A percentile compares a stretch with the other conserved stretches of the same genome.
Evolutionary conservation across 306 rosid species (phyloP).

Genomic region (Benincasa hispida): DNA sequence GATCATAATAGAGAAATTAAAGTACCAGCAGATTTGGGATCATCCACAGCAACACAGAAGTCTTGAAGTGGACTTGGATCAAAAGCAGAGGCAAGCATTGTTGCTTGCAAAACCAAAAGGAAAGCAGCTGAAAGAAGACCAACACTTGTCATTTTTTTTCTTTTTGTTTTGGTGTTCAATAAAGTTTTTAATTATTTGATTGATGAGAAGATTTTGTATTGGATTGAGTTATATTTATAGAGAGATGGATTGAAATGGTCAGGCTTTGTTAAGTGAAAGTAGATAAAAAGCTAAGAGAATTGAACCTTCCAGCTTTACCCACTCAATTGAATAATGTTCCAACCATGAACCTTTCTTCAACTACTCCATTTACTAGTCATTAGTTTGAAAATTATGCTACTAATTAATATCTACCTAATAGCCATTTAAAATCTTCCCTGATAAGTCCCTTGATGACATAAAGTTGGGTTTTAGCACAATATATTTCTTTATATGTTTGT

Average conservation of each 20-base stretch:
- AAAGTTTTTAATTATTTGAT: not conserved
- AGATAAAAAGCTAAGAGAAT: not conserved
- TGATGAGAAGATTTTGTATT: not conserved
- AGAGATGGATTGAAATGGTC: not conserved
- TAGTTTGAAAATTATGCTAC: not conserved
- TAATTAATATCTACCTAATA: not conserved
- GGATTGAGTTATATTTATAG: not conserved
- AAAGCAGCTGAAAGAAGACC: not conserved
- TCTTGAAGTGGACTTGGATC: conserved; percentile 4
- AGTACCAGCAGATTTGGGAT: not conserved
- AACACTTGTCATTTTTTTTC: not conserved
- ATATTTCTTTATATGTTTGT: too few species aligned
- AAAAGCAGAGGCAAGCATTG: not conserved
- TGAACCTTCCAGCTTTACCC: not conserved
- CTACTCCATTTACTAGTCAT: not conserved
- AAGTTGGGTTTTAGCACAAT: too few species aligned
- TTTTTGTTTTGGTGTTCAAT: not conserved
- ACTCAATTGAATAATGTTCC: not conserved
- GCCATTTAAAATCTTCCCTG: too few species aligned
- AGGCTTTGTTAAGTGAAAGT: not conserved
- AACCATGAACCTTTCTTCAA: not conserved
- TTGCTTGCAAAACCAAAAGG: not conserved
- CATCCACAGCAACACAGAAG: not conserved
- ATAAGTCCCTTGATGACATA: too few species aligned
- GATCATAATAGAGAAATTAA: not conserved